These are phyloP conservation scores for Purpureocillium lavendulum DNA, from an alignment of 2,329 filamentous ascomycete species.

Conservation along the genomic window DNA sequence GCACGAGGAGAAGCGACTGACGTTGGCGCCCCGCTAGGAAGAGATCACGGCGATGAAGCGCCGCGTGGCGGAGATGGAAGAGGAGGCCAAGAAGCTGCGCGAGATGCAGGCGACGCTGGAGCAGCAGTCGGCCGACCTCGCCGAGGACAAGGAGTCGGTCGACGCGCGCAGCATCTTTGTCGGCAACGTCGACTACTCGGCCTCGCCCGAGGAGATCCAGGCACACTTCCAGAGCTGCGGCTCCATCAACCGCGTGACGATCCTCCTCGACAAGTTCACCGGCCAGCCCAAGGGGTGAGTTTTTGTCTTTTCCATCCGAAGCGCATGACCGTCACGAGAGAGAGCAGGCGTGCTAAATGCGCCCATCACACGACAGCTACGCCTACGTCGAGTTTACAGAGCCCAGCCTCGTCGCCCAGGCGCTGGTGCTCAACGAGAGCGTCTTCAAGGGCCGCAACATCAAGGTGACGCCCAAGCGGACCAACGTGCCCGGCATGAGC, in stretches of 20 bases:
- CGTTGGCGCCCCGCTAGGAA: slow-evolving; percentile 39
- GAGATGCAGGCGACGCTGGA: slow-evolving; percentile 85
- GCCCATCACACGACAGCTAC: slow-evolving; percentile 52
- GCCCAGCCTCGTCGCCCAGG: slow-evolving; percentile 84
- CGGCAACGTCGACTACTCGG: slow-evolving; percentile 96
- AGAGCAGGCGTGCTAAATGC: too few relatives aligned
- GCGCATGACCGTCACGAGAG: too few relatives aligned
- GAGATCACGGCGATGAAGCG: slow-evolving; percentile 85
- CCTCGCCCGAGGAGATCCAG: slow-evolving; percentile 92
- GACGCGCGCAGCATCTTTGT: slow-evolving; percentile 96
- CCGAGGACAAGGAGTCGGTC: slow-evolving; percentile 92
- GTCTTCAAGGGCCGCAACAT: slow-evolving; percentile 90
- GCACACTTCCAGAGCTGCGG: slow-evolving; percentile 96
- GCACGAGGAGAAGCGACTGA: slow-evolving; percentile 17
- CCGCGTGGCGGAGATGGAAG: slow-evolving; percentile 83
- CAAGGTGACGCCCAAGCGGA: slow-evolving; percentile 92
- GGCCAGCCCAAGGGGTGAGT: slow-evolving; percentile 94
- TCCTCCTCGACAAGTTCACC: slow-evolving; percentile 95
- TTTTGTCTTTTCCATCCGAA: background rate
- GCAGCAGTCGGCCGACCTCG: slow-evolving; percentile 71
- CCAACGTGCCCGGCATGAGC: slow-evolving; percentile 91
- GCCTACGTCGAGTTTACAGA: slow-evolving; percentile 98
- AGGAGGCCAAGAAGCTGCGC: slow-evolving; percentile 75
- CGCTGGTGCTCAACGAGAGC: slow-evolving; percentile 92
- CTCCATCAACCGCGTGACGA: slow-evolving; percentile 96